phyloP scores from a whole-genome alignment of 306 rosid species.

The Cucurbita moschata region DNA sequence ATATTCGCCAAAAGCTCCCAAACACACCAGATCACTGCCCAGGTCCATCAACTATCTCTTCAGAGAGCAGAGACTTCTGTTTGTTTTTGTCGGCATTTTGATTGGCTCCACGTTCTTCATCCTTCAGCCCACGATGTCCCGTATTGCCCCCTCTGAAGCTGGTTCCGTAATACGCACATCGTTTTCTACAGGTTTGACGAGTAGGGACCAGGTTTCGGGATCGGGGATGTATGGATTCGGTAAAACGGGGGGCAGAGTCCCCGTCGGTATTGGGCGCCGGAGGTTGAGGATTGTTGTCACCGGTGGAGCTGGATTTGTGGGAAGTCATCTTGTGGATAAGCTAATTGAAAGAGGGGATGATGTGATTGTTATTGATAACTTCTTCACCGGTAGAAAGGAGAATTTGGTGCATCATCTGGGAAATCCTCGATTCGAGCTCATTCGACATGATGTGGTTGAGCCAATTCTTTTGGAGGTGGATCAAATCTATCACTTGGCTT shows the following conservation, averaged over 20 bases:
- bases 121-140: conserved; percentile 70
- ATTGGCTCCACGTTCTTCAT: conserved; percentile 87
- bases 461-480: conserved; percentile 83
- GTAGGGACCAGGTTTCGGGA: conserved; percentile 11
- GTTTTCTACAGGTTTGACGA: not conserved
- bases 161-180: conserved; percentile 12
- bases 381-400: conserved; percentile 86
- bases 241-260: conserved; percentile 35
- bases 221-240: not conserved
- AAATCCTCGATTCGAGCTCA: conserved; percentile 81
- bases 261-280: conserved; percentile 46
- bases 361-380: conserved; percentile 85
- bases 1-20: conserved; percentile 63
- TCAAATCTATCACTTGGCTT: conserved; percentile 94
- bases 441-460: conserved; percentile 94
- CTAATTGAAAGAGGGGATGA: conserved; percentile 81
- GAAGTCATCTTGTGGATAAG: conserved; percentile 77
- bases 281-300: conserved; percentile 82
- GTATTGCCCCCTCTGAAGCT: conserved; percentile 41
- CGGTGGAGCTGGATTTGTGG: conserved; percentile 88
- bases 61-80: conserved; percentile 75
- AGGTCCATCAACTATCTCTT: conserved; percentile 74
- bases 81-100: conserved; percentile 63
- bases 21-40: conserved; percentile 70
- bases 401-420: conserved; percentile 86